phyloP scores from a whole-genome alignment of 2,329 filamentous ascomycete genomes.

The Pseudogymnoascus sp. region DNA sequence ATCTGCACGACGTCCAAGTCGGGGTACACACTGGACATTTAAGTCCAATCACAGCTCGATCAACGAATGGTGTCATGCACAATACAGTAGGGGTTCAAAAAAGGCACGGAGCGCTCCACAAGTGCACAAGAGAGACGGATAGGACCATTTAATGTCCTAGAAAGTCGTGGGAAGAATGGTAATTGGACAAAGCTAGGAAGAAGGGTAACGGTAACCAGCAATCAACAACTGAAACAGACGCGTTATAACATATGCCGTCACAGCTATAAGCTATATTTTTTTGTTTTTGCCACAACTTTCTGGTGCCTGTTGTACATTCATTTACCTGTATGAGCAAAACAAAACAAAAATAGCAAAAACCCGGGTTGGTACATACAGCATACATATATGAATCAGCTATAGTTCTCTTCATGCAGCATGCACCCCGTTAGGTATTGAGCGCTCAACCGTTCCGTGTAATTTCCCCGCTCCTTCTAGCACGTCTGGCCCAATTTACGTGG shows the following conservation, averaged over 20 bases:
- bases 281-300: background rate
- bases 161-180: background rate
- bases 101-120: slow-evolving; percentile 3
- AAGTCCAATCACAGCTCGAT: background rate
- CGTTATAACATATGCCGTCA: background rate
- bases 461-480: background rate
- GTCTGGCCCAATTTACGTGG: background rate
- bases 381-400: background rate
- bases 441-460: slow-evolving; percentile 1
- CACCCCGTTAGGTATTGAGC: background rate
- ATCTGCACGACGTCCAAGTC: background rate
- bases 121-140: background rate
- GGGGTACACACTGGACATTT: background rate
- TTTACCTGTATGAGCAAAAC: background rate
- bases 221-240: background rate
- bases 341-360: background rate
- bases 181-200: slow-evolving; percentile 1
- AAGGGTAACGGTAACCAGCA: slow-evolving; percentile 2
- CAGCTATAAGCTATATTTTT: background rate
- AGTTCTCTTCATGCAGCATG: background rate
- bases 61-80: background rate
- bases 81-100: background rate
- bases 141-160: background rate
- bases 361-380: background rate
- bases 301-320: background rate